Evolutionary conservation across 176 grass and related monocot genomes (phyloP), one percentile per base, ranked within the genome.

Genomic region (Bolboschoenus planiculmis): DNA sequence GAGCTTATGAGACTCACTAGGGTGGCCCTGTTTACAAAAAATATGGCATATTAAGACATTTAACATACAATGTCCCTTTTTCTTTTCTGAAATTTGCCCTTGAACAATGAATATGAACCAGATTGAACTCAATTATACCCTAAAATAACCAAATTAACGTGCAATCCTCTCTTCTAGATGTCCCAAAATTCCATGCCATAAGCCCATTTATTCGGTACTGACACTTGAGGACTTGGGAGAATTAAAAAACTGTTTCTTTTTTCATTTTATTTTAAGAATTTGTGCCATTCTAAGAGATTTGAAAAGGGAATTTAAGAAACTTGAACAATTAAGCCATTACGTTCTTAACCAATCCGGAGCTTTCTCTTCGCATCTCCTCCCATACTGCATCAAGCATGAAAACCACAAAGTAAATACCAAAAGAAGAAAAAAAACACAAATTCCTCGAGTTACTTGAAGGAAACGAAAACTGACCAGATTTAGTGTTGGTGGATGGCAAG

Each of bases 311-410:
- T 37, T 53, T 7, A 2, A 57, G 48, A 74, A 29, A 50, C 76
- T 59, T 62, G 18, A 76, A 66, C 37, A 79, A 50, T 82, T 23
- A 79, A 68, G 39, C 42, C 56, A 84, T 76, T 58, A 85, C 53
- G 77, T 82, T 85, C 55, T 78, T 89, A 61, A 89, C 65, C 54
- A 85, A 85, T 47, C 53, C 36, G 30, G 65, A 56, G 78, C 64
- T 43, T 48, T 66, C 83, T 37, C 78, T 40, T 84, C 44, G 53
- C 7, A 78, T 78, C 40, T 67, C 56, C 37, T 85, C 50, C 83
- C 62, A 29, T 30, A 6, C 87, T 89, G 78, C 42, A 82, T 44
- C 30, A 16, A 83, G 66, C 27, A 84, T n/a, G n/a, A n/a, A n/a
- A 66, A 59, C n/a, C 74, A 31, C 18, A 73, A 36, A 7, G 30